These are phyloP conservation scores for Xenosphaeropsis pyriputrescens DNA, from an alignment of 2,329 filamentous ascomycete species.

Conservation along the genomic window DNA sequence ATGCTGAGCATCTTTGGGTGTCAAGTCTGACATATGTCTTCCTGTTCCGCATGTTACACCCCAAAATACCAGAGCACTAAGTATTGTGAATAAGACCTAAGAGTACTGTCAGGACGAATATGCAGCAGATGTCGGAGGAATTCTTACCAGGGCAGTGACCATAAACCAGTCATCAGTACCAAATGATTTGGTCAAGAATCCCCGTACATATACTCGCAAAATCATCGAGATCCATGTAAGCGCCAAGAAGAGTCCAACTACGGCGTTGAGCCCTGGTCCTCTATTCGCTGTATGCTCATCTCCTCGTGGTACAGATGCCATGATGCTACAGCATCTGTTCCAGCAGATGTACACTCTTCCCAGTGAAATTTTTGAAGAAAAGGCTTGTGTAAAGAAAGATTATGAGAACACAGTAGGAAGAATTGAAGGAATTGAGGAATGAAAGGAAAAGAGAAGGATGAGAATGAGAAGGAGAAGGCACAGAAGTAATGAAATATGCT, in stretches of 20 bases:
- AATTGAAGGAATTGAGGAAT: too few species aligned
- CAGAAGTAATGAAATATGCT: too few species aligned
- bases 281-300: constrained; percentile 1
- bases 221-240: constrained; percentile 22
- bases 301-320: too few species aligned
- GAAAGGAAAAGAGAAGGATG: too few species aligned
- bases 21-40: constrained; percentile 5
- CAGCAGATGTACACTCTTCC: too few species aligned
- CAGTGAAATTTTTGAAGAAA: too few species aligned
- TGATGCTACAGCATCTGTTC: too few species aligned
- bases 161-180: constrained; percentile 32
- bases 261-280: constrained; percentile 6
- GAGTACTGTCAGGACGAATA: background rate
- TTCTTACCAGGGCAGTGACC: constrained; percentile 18
- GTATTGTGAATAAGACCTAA: constrained; percentile 5
- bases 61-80: constrained; percentile 9
- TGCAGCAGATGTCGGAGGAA: too few species aligned
- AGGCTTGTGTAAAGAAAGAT: too few species aligned
- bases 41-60: constrained; percentile 15
- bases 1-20: too few species aligned
- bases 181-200: constrained; percentile 25
- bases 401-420: too few species aligned
- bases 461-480: too few species aligned
- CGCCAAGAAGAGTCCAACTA: constrained; percentile 16
- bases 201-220: constrained; percentile 29